A percentile compares a stretch with the other conserved stretches of the same genome.
These are phyloP conservation scores for Naumovozyma baii DNA, from an alignment of 805 yeast species.

Conservation along the genomic window DNA sequence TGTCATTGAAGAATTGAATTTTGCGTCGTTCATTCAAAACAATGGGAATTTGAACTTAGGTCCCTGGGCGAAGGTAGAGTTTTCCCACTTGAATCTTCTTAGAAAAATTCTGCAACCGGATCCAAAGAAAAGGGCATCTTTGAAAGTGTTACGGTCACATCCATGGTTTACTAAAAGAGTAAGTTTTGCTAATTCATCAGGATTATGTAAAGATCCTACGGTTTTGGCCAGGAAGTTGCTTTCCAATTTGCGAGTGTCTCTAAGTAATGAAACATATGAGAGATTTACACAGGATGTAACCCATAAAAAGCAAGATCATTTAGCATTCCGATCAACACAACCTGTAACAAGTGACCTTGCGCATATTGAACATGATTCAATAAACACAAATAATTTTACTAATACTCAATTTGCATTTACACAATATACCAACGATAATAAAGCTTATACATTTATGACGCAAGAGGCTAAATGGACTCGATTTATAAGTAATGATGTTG, in stretches of 20 bases:
- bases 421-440: constrained; percentile 5
- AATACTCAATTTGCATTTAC: constrained; percentile 19
- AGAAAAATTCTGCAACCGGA: constrained; percentile 44
- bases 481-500: constrained; percentile 18
- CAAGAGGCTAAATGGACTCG: constrained; percentile 18
- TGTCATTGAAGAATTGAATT: constrained; percentile 41
- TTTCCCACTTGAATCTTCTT: constrained; percentile 41
- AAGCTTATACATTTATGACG: constrained; percentile 2
- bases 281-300: constrained; percentile 7
- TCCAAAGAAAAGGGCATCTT: constrained; percentile 35
- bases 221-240: constrained; percentile 42
- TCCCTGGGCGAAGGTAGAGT: constrained; percentile 49
- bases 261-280: constrained; percentile 40
- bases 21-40: constrained; percentile 31
- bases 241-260: constrained; percentile 42
- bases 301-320: not conserved
- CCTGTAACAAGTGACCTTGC: constrained; percentile 36
- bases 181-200: constrained; percentile 36
- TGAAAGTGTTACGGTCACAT: constrained; percentile 38
- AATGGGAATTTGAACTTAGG: constrained; percentile 39
- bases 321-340: constrained; percentile 33
- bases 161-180: constrained; percentile 46
- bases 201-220: constrained; percentile 45
- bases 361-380: constrained; percentile 24
- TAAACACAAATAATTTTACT: constrained; percentile 5